Evolutionary conservation across 2,329 filamentous ascomycete genomes (phyloP).

Genomic region (Botrytis fragariae): DNA sequence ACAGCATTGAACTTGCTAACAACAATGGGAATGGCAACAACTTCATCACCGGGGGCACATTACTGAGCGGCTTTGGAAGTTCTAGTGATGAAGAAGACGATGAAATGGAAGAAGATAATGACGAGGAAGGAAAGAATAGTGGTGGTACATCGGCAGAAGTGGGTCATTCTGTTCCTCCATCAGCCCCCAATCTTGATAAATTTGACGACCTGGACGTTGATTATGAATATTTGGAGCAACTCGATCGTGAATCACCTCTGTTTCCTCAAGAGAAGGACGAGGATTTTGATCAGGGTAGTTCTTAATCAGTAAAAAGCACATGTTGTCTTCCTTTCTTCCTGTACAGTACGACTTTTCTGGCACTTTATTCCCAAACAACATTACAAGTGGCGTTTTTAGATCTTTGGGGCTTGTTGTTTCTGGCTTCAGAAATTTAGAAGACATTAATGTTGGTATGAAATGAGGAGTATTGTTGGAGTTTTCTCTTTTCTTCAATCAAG

Average conservation of each 20-base stretch:
- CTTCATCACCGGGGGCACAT: constrained; percentile 70
- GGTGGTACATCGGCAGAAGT: constrained; percentile 49
- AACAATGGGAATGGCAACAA: constrained; percentile 57
- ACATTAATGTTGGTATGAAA: constrained; percentile 19
- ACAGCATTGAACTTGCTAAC: constrained; percentile 65
- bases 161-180: constrained; percentile 45
- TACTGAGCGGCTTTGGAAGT: constrained; percentile 89
- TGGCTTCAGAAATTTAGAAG: constrained; percentile 19
- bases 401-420: constrained; percentile 21
- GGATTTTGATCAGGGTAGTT: constrained; percentile 60
- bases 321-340: constrained; percentile 17
- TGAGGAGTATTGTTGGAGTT: constrained; percentile 17
- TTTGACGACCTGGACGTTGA: constrained; percentile 39
- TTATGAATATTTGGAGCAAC: constrained; percentile 40
- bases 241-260: constrained; percentile 39
- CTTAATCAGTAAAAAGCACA: constrained; percentile 19
- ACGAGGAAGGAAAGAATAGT: constrained; percentile 58
- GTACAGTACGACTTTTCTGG: constrained; percentile 18
- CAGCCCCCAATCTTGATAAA: constrained; percentile 39
- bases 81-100: constrained; percentile 96
- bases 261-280: constrained; percentile 32
- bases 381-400: constrained; percentile 22
- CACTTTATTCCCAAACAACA: constrained; percentile 19
- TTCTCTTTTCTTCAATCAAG: constrained; percentile 11
- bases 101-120: constrained; percentile 82